Conservation (phyloP, 192 early-diverging fungal genomes). For the Linnemannia schmuckeri region DNA sequence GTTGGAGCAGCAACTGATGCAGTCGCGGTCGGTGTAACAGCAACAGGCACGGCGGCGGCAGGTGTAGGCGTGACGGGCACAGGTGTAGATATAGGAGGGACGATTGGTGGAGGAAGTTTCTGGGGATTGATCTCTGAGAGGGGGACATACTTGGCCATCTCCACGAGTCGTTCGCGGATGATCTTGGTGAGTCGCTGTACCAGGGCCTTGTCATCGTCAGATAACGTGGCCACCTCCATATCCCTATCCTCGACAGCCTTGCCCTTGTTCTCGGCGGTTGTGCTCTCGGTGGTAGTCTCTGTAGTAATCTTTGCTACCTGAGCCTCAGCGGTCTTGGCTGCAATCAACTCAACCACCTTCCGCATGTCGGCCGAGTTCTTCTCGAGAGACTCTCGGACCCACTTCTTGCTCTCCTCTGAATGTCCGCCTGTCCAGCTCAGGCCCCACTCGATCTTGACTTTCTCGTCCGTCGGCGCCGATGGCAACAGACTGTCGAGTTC, state of each 20-base stretch:
- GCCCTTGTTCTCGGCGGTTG: neutral
- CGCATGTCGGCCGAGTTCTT: constrained; percentile 38
- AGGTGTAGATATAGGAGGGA: neutral
- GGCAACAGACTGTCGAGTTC: constrained; percentile 44
- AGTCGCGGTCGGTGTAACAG: neutral
- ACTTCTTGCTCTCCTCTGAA: constrained; percentile 45
- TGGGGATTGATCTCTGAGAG: constrained; percentile 42
- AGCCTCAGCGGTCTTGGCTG: neutral
- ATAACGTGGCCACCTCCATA: neutral
- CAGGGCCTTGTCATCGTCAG: constrained; percentile 16
- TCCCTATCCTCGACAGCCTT: neutral
- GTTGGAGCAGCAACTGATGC: neutral
- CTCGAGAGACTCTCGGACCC: constrained; percentile 52
- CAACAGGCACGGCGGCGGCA: neutral
- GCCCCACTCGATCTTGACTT: constrained; percentile 35
- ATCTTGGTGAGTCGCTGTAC: constrained; percentile 19
- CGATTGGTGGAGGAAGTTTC: constrained; percentile 32
- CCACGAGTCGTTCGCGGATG: constrained; percentile 33
- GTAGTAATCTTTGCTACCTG: neutral
- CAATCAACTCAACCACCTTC: constrained; percentile 12
- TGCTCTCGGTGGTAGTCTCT: neutral
- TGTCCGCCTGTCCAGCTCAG: constrained; percentile 32
- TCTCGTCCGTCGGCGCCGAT: neutral
- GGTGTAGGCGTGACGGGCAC: neutral
- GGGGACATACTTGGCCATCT: constrained; percentile 49